Percentiles rank a stretch among this genome's conserved stretches.
Conservation (phyloP, 257 asterid genomes). For the Nicotiana attenuata region DNA sequence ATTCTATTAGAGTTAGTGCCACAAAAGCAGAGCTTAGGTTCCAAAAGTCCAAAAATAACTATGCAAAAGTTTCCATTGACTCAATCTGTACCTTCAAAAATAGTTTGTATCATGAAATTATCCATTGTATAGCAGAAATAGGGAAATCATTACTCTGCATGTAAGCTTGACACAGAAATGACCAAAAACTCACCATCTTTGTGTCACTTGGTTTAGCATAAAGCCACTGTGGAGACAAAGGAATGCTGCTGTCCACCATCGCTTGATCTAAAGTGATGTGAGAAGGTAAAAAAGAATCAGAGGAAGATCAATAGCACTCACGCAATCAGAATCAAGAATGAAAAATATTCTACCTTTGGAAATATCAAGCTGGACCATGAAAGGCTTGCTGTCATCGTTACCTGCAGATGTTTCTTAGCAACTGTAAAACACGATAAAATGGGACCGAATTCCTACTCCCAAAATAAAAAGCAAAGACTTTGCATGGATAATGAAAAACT, state of each 20-base stretch:
- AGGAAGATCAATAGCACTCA: background rate
- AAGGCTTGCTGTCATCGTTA: constrained; percentile 65
- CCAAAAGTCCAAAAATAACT: background rate
- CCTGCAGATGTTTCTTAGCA: constrained; percentile 43
- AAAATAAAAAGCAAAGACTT: background rate
- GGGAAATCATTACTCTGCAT: background rate
- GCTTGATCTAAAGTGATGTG: constrained; percentile 59
- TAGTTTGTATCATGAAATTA: background rate
- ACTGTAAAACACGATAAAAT: background rate
- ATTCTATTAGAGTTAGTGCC: background rate
- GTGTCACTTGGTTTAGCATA: constrained; percentile 78
- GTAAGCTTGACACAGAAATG: background rate
- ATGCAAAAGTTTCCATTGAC: background rate
- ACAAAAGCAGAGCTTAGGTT: background rate
- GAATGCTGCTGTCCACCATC: constrained; percentile 68
- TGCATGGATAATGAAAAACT: background rate
- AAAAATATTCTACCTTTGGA: constrained; percentile 51
- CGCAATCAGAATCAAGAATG: background rate
- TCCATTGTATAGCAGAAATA: background rate
- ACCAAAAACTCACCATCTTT: constrained; percentile 46
- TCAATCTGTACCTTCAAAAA: background rate
- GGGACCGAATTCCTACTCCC: background rate
- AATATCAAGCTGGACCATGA: constrained; percentile 62
- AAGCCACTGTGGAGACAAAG: constrained; percentile 97
- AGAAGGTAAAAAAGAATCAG: constrained; percentile 2